Percentiles rank a stretch among this genome's conserved stretches.
Evolutionary conservation across 805 yeast genomes (phyloP).

Genomic region (Starmerella lactis-condensi): DNA sequence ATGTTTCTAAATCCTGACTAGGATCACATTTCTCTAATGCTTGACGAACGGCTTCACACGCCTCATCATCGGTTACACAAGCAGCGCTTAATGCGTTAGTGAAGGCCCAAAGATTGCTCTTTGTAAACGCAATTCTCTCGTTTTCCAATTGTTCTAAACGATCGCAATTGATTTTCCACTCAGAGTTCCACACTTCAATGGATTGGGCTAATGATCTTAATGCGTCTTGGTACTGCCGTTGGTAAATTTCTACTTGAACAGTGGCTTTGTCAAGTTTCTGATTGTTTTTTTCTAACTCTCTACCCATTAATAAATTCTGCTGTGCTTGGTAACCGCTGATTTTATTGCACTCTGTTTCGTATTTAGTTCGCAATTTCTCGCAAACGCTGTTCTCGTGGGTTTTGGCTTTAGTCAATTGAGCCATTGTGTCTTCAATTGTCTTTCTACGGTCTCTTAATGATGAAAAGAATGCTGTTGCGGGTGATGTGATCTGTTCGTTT

Average conservation of each 20-base stretch:
- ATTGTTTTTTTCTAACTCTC: slow-evolving; percentile 45
- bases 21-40: slow-evolving; percentile 53
- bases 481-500: slow-evolving; percentile 32
- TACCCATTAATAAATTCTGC: slow-evolving; percentile 51
- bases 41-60: slow-evolving; percentile 52
- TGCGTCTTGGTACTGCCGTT: slow-evolving; percentile 42
- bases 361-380: slow-evolving; percentile 28
- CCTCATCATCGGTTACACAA: slow-evolving; percentile 62
- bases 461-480: slow-evolving; percentile 35
- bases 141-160: slow-evolving; percentile 51
- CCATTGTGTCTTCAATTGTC: slow-evolving; percentile 39
- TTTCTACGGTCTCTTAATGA: slow-evolving; percentile 36
- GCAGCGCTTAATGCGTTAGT: slow-evolving; percentile 55
- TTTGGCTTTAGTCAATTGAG: slow-evolving; percentile 35
- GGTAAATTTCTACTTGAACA: slow-evolving; percentile 25
- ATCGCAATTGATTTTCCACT: slow-evolving; percentile 50
- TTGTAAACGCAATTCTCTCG: slow-evolving; percentile 50
- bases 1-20: slow-evolving; percentile 36
- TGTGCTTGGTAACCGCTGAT: slow-evolving; percentile 43
- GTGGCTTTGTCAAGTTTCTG: slow-evolving; percentile 35
- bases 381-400: slow-evolving; percentile 21
- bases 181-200: slow-evolving; percentile 45
- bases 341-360: slow-evolving; percentile 38
- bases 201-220: slow-evolving; percentile 36
- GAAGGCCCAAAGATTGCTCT: slow-evolving; percentile 58